These are phyloP conservation scores for Yamadazyma taylorii DNA, from an alignment of 1,139 yeast species.

Conservation along the genomic window DNA sequence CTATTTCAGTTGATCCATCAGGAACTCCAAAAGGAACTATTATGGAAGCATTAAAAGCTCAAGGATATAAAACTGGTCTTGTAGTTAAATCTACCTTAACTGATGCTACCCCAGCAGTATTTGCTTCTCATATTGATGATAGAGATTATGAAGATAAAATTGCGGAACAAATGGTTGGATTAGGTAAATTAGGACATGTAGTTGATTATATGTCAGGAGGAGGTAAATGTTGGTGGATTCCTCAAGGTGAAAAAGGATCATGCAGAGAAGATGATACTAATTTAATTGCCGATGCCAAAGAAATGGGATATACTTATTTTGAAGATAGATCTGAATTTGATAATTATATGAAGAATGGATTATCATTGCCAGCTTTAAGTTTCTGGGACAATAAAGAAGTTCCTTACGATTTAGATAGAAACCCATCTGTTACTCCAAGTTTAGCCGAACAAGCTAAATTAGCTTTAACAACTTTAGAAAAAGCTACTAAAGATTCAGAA, in stretches of 20 bases:
- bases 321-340: slow-evolving; percentile 60
- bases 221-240: slow-evolving; percentile 77
- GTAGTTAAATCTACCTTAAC: slow-evolving; percentile 81
- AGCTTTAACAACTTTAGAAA: slow-evolving; percentile 63
- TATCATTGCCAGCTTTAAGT: slow-evolving; percentile 68
- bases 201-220: slow-evolving; percentile 89
- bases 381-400: slow-evolving; percentile 69
- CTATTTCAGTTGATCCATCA: slow-evolving; percentile 71
- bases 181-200: slow-evolving; percentile 46
- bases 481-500: slow-evolving; percentile 69
- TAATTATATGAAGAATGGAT: slow-evolving; percentile 42
- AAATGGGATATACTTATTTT: slow-evolving; percentile 66
- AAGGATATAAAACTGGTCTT: slow-evolving; percentile 77
- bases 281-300: slow-evolving; percentile 58
- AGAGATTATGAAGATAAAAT: slow-evolving; percentile 71
- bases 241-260: slow-evolving; percentile 48
- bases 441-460: slow-evolving; percentile 70
- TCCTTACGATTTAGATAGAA: slow-evolving; percentile 78
- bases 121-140: slow-evolving; percentile 66
- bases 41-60: slow-evolving; percentile 76
- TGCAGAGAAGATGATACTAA: slow-evolving; percentile 71
- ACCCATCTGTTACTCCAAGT: slow-evolving; percentile 58
- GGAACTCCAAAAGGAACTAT: slow-evolving; percentile 75
- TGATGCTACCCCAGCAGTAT: slow-evolving; percentile 71
- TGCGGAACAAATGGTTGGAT: slow-evolving; percentile 75